Evolutionary conservation across 108 stramenopile species (phyloP).

Genomic region (Chaetoceros muelleri): DNA sequence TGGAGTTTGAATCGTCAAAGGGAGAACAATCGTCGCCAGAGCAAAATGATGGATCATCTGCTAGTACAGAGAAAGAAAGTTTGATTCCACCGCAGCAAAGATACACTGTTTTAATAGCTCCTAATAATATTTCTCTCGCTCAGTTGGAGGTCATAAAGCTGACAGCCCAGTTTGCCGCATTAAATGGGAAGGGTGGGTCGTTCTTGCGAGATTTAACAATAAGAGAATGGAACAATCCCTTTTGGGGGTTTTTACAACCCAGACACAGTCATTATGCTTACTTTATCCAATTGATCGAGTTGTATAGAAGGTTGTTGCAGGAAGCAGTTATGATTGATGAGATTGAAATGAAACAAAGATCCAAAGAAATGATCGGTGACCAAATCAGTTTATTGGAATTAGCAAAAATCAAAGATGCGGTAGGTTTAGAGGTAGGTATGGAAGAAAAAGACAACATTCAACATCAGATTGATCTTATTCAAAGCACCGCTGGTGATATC

Average conservation of each 20-base stretch:
- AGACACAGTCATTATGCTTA: conserved; percentile 89
- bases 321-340: conserved; percentile 25
- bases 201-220: conserved; percentile 70
- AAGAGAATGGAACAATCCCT: conserved; percentile 81
- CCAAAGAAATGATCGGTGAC: conserved; percentile 13
- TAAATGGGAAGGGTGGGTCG: conserved; percentile 56
- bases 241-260: conserved; percentile 91
- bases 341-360: conserved; percentile 11
- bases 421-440: background rate
- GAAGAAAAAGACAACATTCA: background rate
- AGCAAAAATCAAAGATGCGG: background rate
- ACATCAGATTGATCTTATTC: background rate
- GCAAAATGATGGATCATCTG: background rate
- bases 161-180: conserved; percentile 93
- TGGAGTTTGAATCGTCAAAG: background rate
- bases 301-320: conserved; percentile 75
- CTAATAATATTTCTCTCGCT: conserved; percentile 50
- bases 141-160: conserved; percentile 89
- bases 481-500: conserved; percentile 5
- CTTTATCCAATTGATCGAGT: conserved; percentile 92
- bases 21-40: background rate
- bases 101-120: conserved; percentile 52
- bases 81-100: conserved; percentile 3
- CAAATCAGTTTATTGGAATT: conserved; percentile 14
- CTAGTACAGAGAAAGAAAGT: conserved; percentile 3